Base-by-base conservation (phyloP, 129 eudicot genomes). In the Logfia minima region DNA sequence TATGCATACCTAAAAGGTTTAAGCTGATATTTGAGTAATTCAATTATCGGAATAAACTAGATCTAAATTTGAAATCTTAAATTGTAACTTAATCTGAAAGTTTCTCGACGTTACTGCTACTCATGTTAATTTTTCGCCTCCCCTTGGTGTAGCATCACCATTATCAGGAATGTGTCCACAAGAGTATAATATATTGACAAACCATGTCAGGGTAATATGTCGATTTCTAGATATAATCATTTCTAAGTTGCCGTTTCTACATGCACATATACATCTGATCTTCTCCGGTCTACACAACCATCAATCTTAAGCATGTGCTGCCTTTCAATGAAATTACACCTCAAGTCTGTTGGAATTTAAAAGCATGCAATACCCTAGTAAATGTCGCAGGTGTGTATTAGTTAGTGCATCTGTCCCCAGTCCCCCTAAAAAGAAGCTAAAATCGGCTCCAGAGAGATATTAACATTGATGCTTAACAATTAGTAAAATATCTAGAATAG, bases 381-480 rank as follows among this genome's bases (percentile, higher is more conserved):
- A 19, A 70, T 43, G 59, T 19, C n/a, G 34, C 70, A 69, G 68
- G 62, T 65, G 8, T 29, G 60, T 37, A 43, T n/a, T 56, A 39
- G n/a, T 59, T 39, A 37, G 75, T 45, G 17, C 53, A 41, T 70
- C 64, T 51, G 53, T 45, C 53, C 53, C 71, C 64, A 34, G 53
- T 45, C 53, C 53, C 71, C 77, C 28, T 79, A 59, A 39, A 43
- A 60, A 8, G n/a, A 59, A 59, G 51, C 71, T 60, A 43, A n/a
- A 34, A 43, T 41, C 3, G 29, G 17, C 77, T 65, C 43, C 13
- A 29, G 24, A 31, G 29, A 70, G 21, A 59, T 26, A 59, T 41
- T 70, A 63, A 24, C 18, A 78, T 59, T 26, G 43, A 39, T 19
- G 23, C 43, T 69, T 70, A 6, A n/a, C 23, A 7, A 39, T 11